Evolutionary conservation across 306 rosid genomes (phyloP), one percentile per base, ranked within the genome.

Genomic region (Pyrus bretschneideri): DNA sequence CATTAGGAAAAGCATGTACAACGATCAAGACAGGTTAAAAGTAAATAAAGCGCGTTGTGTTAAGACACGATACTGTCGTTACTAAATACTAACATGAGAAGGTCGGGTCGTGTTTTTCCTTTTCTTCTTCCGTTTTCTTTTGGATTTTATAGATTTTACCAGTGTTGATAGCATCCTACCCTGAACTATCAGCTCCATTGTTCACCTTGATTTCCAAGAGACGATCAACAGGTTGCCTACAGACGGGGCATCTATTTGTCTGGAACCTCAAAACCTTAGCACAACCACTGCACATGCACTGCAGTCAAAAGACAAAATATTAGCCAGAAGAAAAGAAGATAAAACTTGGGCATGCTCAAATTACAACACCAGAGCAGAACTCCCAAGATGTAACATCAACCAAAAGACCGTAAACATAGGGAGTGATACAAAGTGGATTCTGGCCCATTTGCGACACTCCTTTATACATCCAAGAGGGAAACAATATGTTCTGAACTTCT

Each of bases 261-360:
- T 82, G 85, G 73, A 74, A 77, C 80, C 79, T 81, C 82, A 83
- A 73, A 69, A 84, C 75, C 78, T 81, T 83, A 40, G 90, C 86
- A 66, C 90, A 86, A 65, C 83, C 86, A 55, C 87, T 86, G 76
- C 86, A 86, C 87, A 86, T 81, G 78, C 87, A 86, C 89, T 86
- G 83, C 80, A 86, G 38, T 52, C 51, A 15, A 66, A 30, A 65
- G 51, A 6, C 51, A 74, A 75, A 71, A 59, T 60, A 72, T 63
- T 68, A 57, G 49, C 61, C 69, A 80, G 33, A 75, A 49, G 21
- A 17, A 51, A 51, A 22, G 67, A 10, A 23, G 23, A 23, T 5
- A 8, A 6, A 33, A 66, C 42, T 25, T 59, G 4, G 29, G 49
- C 75, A 42, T 17, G 35, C 29, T 69, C 45, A 59, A 11, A 60